Base-by-base conservation (phyloP, 2,329 filamentous ascomycete species). In the Neopestalotiopsis clavispora region DNA sequence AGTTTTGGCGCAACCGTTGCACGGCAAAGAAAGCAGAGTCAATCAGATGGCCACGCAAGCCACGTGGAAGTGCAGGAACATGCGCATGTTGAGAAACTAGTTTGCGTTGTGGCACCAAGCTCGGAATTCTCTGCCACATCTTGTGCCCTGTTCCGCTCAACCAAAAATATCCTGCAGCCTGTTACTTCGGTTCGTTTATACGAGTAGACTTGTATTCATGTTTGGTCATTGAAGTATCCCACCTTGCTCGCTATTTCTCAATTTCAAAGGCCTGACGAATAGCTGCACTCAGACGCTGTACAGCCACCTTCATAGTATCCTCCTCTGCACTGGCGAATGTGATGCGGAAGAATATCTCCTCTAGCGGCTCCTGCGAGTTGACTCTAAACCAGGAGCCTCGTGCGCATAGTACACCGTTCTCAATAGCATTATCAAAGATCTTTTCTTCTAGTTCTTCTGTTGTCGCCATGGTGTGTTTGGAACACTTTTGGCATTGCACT, bases 371-470 rank as follows among this genome's bases (percentile, higher is more conserved):
- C 61, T 88, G 85, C 57, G 86, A 87, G 77, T 96, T 92, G 0
- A 95, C 93, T 69, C 90, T 87, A 86, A 98, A 99, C 95, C 95
- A 99, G 62, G 91, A 95, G 3, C 96, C 96, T 62, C 93, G 88
- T 69, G 93, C 94, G 2, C 96, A 86, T 58, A 99, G 85, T 4
- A 96, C 93, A 30, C 93, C 92, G 74, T 92, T 88, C 3, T 90
- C 87, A 68, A 98, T 91, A 71, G 91, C 91, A 0, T 87, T 85
- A 74, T 92, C 81, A 84, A 97, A 98, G 59, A 99, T 94, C 67
- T 93, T 90, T 74, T 97, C 91, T 80, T 99, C 96, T 56, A 99
- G 85, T 45, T 89, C 89, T 23, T 88, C 79, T 60, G 93, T 83
- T 62, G 80, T 82, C 72, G 86, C 87, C 13, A 76, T 81, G 1